Base-by-base conservation (phyloP, 1,139 yeast species). In the Hansenula lynferdii region DNA sequence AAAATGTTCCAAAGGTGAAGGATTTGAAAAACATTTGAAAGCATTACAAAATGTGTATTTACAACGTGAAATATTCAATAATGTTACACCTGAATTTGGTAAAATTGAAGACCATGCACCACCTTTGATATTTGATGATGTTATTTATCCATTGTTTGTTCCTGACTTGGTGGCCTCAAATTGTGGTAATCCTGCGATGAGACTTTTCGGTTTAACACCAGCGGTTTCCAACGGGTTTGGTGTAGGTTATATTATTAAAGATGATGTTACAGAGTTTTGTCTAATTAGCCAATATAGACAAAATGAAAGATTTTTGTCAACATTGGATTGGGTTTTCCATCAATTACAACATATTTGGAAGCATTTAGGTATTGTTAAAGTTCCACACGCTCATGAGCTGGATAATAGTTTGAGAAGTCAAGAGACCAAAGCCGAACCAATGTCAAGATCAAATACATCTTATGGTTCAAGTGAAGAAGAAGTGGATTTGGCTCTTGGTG, bases 121-220 rank as follows among this genome's bases (percentile, higher is more conserved):
- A 11, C 54, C 55, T 1, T 40, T 53, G 39, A 42, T 54, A 19
- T 53, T 53, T 41, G 57, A 52, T 36, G 49, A 50, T 34, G 32
- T 44, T 59, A 69, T 64, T 14, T 46, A 50, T n/a, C 80, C 80
- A 6, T 63, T 77, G 38, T 64, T 75, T 30, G 58, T 58, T 15
- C 70, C 69, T 3, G 70, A 65, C 39, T 54, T 73, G 40, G 63
- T 70, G 37, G 75, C 74, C 2, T 62, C 70, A 6, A 84, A 84
- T 55, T 84, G 94, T 63, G 94, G 94, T 16, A 84, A 82, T 53
- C 84, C 87, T 11, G 87, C 92, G 0, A 69, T 84, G 47, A 73
- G 75, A 35, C 64, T 80, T 15, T 84, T 84, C 64, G 92, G 92
- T 8, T 74, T 84, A 22, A 81, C 90, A 0, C 94, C 92, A 2